Evolutionary conservation across 148 eudicot species (phyloP).

Genomic region (Camellia japonica): DNA sequence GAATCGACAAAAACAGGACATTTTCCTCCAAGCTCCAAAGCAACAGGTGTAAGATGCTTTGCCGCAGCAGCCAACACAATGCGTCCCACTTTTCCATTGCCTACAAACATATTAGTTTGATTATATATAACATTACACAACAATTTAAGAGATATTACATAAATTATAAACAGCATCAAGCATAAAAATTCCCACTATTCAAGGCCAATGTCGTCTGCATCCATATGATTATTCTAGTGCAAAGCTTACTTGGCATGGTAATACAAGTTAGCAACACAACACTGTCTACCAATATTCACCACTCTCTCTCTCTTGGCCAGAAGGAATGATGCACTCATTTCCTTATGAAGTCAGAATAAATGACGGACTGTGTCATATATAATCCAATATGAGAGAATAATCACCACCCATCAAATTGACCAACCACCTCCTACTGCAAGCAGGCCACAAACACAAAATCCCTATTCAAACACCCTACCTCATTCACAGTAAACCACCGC

Average conservation of each 20-base stretch:
- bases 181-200: neutral
- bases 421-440: too few relatives aligned
- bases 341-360: too few relatives aligned
- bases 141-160: too few relatives aligned
- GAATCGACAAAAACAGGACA: constrained; percentile 60
- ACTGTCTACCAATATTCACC: too few relatives aligned
- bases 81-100: constrained; percentile 56
- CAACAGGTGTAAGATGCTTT: constrained; percentile 64
- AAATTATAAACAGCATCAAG: neutral
- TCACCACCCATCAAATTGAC: too few relatives aligned
- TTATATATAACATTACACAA: neutral
- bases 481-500: too few relatives aligned
- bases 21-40: constrained; percentile 74
- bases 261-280: neutral
- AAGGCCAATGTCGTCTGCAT: neutral
- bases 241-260: neutral
- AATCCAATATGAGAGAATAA: too few relatives aligned
- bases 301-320: too few relatives aligned
- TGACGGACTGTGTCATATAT: too few relatives aligned
- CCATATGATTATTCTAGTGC: neutral
- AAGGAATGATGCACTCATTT: too few relatives aligned
- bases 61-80: constrained; percentile 64
- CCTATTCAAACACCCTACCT: too few relatives aligned
- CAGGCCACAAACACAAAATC: too few relatives aligned
- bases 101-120: constrained; percentile 19